phyloP scores from a whole-genome alignment of 352 stramenopile genomes.

The Phytophthora megakarya region DNA sequence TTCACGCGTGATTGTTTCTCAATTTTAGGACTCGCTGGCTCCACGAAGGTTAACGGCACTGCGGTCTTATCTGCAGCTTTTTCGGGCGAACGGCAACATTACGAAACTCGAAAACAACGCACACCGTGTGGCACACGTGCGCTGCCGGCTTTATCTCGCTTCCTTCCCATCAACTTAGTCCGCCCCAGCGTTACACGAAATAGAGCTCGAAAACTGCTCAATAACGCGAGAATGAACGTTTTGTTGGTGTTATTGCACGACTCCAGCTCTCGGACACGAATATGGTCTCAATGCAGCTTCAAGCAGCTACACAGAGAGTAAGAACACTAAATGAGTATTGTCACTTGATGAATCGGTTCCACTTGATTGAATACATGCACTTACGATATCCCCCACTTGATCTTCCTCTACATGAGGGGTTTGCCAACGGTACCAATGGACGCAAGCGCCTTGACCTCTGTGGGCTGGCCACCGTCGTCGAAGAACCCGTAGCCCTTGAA shows the following conservation, averaged over 20 bases:
- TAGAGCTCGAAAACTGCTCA: conserved; percentile 20
- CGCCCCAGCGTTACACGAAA: conserved; percentile 27
- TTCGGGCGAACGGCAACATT: conserved; percentile 25
- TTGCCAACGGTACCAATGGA: conserved; percentile 42
- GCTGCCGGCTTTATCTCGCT: conserved; percentile 32
- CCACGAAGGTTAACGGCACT: conserved; percentile 13
- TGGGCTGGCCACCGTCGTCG: conserved; percentile 52
- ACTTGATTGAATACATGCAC: conserved; percentile 25
- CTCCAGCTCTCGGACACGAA: no score
- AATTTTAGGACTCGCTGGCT: conserved; percentile 36
- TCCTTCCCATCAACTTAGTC: conserved; percentile 13
- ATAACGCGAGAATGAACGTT: no score
- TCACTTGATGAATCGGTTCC: conserved; percentile 17
- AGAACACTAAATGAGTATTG: no score
- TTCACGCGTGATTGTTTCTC: conserved; percentile 24
- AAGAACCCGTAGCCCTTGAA: conserved; percentile 88
- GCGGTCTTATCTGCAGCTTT: conserved; percentile 34
- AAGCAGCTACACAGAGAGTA: no score
- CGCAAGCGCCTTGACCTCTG: conserved; percentile 36
- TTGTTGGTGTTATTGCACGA: no score
- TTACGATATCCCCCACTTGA: conserved; percentile 10
- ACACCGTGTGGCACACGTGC: no score
- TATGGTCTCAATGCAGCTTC: no score
- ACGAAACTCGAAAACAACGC: conserved; percentile 8
- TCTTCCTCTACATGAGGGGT: conserved; percentile 31